These are phyloP conservation scores for Mycena epipterygia DNA, from an alignment of 768 basidiomycete species.

Conservation along the genomic window DNA sequence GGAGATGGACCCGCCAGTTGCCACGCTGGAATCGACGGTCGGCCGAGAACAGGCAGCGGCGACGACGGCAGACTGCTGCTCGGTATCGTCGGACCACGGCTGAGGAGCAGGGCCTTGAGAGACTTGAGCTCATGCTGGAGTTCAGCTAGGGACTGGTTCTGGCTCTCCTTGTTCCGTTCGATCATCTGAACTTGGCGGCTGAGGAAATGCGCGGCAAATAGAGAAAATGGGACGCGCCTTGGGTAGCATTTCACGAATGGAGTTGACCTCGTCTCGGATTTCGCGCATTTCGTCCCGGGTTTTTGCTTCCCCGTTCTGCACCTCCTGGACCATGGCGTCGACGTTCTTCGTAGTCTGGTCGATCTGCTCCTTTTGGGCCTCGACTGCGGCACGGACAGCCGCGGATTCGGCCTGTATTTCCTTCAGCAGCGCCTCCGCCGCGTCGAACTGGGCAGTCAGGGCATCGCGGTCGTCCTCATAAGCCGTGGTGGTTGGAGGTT, in stretches of 20 bases:
- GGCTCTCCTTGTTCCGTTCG: conserved; percentile 90
- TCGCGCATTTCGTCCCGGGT: conserved; percentile 92
- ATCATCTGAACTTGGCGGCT: conserved; percentile 81
- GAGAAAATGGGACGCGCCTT: conserved; percentile 68
- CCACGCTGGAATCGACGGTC: conserved; percentile 92
- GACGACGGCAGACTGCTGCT: conserved; percentile 59
- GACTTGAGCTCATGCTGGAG: conserved; percentile 96
- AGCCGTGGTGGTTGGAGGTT: conserved; percentile 87
- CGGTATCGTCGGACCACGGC: conserved; percentile 68
- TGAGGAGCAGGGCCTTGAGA: conserved; percentile 89
- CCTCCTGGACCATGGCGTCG: conserved; percentile 76
- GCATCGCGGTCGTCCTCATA: conserved; percentile 92
- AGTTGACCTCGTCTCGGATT: conserved; percentile 91
- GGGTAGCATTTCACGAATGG: conserved; percentile 92
- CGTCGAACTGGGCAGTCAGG: conserved; percentile 90
- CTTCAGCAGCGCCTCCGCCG: conserved; percentile 83
- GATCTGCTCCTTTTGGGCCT: conserved; percentile 81
- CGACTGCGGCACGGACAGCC: conserved; percentile 78
- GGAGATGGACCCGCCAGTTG: conserved; percentile 71
- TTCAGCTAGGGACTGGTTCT: conserved; percentile 86
- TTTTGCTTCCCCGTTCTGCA: conserved; percentile 83
- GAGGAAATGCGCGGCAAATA: conserved; percentile 12
- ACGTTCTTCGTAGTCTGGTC: conserved; percentile 82
- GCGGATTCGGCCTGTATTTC: conserved; percentile 86
- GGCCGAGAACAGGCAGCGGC: conserved; percentile 66